These are phyloP conservation scores for Rhodotorula sp. DNA, from an alignment of 1,284 basidiomycete genomes.

Conservation along the genomic window DNA sequence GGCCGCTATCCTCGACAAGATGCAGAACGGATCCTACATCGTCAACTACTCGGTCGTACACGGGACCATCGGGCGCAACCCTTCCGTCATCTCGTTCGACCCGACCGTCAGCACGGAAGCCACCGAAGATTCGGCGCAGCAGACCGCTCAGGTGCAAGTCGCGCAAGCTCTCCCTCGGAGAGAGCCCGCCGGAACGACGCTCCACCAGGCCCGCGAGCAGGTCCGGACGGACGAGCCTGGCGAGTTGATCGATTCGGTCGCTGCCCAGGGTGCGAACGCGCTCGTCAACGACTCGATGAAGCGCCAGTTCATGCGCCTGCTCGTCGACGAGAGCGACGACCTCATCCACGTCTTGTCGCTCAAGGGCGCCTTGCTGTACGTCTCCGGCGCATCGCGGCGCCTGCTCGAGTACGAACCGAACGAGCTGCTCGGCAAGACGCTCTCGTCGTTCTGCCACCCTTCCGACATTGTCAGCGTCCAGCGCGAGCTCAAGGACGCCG, in stretches of 20 bases:
- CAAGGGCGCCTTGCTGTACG: conserved; percentile 88
- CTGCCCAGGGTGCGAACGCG: background rate
- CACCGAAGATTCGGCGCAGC: conserved; percentile 13
- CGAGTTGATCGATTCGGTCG: conserved; percentile 29
- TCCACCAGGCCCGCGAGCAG: conserved; percentile 16
- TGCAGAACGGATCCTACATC: conserved; percentile 49
- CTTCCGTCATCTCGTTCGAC: conserved; percentile 17
- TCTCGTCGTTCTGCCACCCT: conserved; percentile 78
- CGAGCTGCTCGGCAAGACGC: conserved; percentile 72
- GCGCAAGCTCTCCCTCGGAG: background rate
- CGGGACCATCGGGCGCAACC: conserved; percentile 19
- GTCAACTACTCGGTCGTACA: conserved; percentile 43
- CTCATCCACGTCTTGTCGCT: conserved; percentile 87
- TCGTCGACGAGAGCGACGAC: conserved; percentile 50
- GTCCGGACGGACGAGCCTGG: conserved; percentile 15
- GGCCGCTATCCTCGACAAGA: conserved; percentile 71
- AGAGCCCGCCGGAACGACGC: background rate
- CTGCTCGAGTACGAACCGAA: conserved; percentile 44
- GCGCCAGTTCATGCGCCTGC: conserved; percentile 34
- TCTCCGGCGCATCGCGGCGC: conserved; percentile 72
- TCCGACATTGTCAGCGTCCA: conserved; percentile 85
- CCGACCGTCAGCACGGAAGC: conserved; percentile 12
- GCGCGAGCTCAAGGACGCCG: conserved; percentile 81
- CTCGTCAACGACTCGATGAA: conserved; percentile 24
- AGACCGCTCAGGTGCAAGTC: conserved; percentile 1